Evolutionary conservation across 202 grass and related monocot genomes (phyloP).

Genomic region (Setaria viridis): DNA sequence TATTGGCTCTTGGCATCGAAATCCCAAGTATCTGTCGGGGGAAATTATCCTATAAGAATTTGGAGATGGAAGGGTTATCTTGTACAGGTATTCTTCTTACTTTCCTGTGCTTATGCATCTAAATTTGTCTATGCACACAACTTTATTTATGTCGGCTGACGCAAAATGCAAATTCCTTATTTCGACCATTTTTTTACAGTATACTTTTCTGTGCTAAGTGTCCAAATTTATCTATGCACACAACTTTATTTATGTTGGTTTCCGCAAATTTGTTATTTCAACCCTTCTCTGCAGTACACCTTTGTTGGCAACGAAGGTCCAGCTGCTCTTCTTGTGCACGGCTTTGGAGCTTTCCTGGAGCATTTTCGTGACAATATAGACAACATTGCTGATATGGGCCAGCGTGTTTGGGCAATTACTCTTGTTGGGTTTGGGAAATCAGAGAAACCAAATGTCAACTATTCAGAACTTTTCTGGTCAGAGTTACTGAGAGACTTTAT

Average conservation of each 20-base stretch:
- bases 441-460: slow-evolving; percentile 85
- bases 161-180: slow-evolving; percentile 34
- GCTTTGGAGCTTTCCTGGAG: slow-evolving; percentile 92
- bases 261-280: slow-evolving; percentile 36
- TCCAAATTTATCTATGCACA: slow-evolving; percentile 8
- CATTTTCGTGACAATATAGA: slow-evolving; percentile 92
- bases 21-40: slow-evolving; percentile 62
- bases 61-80: slow-evolving; percentile 97
- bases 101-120: slow-evolving; percentile 30
- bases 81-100: slow-evolving; percentile 61
- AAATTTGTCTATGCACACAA: slow-evolving; percentile 20
- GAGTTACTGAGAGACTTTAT: slow-evolving; percentile 88
- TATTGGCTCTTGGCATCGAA: slow-evolving; percentile 82
- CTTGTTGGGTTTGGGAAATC: slow-evolving; percentile 94
- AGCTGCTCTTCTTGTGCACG: slow-evolving; percentile 90
- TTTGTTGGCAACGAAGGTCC: slow-evolving; percentile 71
- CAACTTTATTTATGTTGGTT: slow-evolving; percentile 33
- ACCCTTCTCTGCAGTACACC: slow-evolving; percentile 68
- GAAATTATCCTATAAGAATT: slow-evolving; percentile 61
- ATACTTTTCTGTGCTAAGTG: slow-evolving; percentile 38
- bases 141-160: slow-evolving; percentile 11
- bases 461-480: slow-evolving; percentile 89
- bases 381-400: slow-evolving; percentile 66
- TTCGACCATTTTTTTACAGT: slow-evolving; percentile 59
- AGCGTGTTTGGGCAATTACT: slow-evolving; percentile 86